These are phyloP conservation scores for Coccomyxa subellipsoidea DNA, from an alignment of 163 green algal species.

Conservation along the genomic window DNA sequence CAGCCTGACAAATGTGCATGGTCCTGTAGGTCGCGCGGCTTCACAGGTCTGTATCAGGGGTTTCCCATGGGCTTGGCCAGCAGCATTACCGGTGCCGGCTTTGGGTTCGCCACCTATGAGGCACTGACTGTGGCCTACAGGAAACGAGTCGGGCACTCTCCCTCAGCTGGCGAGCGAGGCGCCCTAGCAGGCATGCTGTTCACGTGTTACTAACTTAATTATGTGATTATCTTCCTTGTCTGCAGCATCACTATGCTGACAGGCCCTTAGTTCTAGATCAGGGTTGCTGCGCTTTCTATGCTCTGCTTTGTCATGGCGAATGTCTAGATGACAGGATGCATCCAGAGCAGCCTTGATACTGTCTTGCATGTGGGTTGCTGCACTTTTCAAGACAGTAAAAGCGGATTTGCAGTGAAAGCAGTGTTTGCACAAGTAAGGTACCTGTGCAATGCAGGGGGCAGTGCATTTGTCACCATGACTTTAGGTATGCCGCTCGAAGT, in stretches of 20 bases:
- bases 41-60: neutral
- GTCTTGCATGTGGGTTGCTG: neutral
- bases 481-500: slow-evolving; percentile 1
- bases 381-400: no score
- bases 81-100: neutral
- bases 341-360: no score
- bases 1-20: no score
- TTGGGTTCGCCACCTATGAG: slow-evolving; percentile 4
- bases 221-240: no score
- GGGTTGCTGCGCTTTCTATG: neutral
- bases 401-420: no score
- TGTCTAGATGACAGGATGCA: no score
- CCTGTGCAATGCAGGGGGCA: neutral
- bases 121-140: slow-evolving; percentile 6
- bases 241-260: no score
- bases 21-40: neutral
- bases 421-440: no score
- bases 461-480: neutral
- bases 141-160: neutral
- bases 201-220: no score
- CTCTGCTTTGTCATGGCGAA: no score
- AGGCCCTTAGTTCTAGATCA: no score
- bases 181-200: neutral
- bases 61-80: neutral
- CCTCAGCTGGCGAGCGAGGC: neutral